A percentile compares a stretch with the other conserved stretches of the same genome.
These are phyloP conservation scores for Claviceps sp. DNA, from an alignment of 2,329 filamentous ascomycete genomes.

Conservation along the genomic window DNA sequence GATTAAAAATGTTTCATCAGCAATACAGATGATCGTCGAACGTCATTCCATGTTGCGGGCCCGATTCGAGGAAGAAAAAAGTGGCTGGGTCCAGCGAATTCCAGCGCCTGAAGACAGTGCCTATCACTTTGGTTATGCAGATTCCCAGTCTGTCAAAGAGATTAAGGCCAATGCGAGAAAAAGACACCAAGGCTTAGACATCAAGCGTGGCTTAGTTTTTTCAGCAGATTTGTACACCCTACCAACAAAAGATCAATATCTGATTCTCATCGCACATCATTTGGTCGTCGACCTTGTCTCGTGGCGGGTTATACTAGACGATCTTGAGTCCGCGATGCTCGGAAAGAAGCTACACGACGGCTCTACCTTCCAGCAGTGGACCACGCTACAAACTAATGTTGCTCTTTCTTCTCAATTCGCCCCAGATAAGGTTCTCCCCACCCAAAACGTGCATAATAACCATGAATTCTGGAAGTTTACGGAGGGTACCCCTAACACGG, in stretches of 20 bases:
- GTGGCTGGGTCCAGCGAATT: conserved; percentile 5
- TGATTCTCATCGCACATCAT: conserved; percentile 23
- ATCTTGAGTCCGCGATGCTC: conserved; percentile 26
- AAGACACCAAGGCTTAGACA: conserved; percentile 1
- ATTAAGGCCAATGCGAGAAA: background rate
- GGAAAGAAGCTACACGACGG: conserved; percentile 6
- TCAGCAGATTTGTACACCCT: conserved; percentile 3
- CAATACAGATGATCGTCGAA: conserved; percentile 1
- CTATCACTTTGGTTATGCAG: conserved; percentile 2
- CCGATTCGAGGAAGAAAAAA: background rate
- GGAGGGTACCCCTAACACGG: background rate
- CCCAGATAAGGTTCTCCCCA: background rate
- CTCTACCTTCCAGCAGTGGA: conserved; percentile 23
- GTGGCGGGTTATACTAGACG: conserved; percentile 30
- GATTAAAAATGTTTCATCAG: background rate
- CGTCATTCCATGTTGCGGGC: conserved; percentile 8
- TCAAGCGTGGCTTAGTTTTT: conserved; percentile 6
- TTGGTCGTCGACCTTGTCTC: conserved; percentile 31
- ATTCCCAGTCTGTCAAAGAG: background rate
- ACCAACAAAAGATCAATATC: conserved; percentile 8
- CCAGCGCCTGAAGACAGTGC: background rate
- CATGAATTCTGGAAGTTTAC: conserved; percentile 3
- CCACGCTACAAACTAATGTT: conserved; percentile 19
- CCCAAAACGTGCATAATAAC: background rate
- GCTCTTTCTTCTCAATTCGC: background rate